Evolutionary conservation across 208 protist species (phyloP), one percentile per base, ranked within the genome.

Genomic region (Crithidia bombi): DNA sequence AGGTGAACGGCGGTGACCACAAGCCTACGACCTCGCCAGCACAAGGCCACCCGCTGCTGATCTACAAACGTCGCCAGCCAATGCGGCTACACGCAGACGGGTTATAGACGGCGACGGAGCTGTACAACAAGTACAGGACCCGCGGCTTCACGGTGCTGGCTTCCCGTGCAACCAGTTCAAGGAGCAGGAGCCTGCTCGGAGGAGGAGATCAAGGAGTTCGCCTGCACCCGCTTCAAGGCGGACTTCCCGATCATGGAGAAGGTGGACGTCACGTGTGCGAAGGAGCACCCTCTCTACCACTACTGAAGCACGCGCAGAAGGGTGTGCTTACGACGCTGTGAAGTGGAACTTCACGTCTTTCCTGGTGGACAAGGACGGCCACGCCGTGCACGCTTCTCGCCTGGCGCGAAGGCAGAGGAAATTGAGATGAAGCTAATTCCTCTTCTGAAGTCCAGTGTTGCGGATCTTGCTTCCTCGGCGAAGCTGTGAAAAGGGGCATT

Each of bases 321-420:
- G 93, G 93, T 32, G 43, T 85, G 21, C 57, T 91, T 6, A 82
- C 67, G 21, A 85, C 78, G 17, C 81, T 1, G 85, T 98, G 47
- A 97, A 95, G 79, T 97, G 96, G 94, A 98, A 98, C 79, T 98
- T 98, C 76, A 96, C 93, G 15, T 96, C 91, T 21, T 98, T 98
- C 67, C 72, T 98, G 36, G 78, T 92, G 55, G 81, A 96, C 62
- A 65, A 73, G 39, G 75, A 93, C 33, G 91, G 91, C 26, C 57
- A 83, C 15, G 75, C 87, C 9, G 81, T 92, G 50, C 43, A 68
- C 23, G 91, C 54, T 96, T 90, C 71, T 87, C 88, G 10, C 88
- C 88, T 36, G 88, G 88, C 23, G 71, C 88, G 10, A 75, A 50
- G 17, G 59, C 67, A 1, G 52, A 66, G 2, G 75, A 82, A 25